These are phyloP conservation scores for Ophidiomyces ophidiicola DNA, from an alignment of 2,329 filamentous ascomycete species.

Conservation along the genomic window DNA sequence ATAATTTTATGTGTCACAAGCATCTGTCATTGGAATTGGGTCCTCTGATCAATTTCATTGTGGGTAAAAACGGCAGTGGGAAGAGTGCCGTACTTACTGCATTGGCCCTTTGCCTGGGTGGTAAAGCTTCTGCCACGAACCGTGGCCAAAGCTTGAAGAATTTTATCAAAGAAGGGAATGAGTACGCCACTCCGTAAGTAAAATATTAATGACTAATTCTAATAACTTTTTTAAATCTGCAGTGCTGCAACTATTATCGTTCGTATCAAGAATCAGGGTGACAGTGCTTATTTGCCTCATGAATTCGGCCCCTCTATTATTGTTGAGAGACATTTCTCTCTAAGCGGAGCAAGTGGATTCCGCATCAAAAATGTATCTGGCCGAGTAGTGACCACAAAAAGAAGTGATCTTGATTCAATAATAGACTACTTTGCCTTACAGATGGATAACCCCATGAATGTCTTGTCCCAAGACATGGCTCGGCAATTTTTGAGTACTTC, in stretches of 20 bases:
- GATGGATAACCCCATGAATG: slow-evolving; percentile 92
- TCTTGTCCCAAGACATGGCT: slow-evolving; percentile 89
- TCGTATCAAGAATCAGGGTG: slow-evolving; percentile 79
- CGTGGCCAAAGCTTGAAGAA: slow-evolving; percentile 78
- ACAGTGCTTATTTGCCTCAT: slow-evolving; percentile 70
- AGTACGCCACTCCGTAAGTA: slow-evolving; percentile 40
- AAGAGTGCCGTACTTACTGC: slow-evolving; percentile 94
- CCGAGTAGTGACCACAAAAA: slow-evolving; percentile 66
- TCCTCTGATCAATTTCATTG: slow-evolving; percentile 93
- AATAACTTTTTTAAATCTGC: neutral
- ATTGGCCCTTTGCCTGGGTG: slow-evolving; percentile 85
- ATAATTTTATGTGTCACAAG: slow-evolving; percentile 94
- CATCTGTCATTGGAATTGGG: slow-evolving; percentile 74
- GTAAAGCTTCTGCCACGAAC: slow-evolving; percentile 85
- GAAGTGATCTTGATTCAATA: slow-evolving; percentile 78
- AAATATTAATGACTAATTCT: neutral
- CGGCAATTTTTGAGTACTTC: slow-evolving; percentile 84
- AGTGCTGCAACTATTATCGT: slow-evolving; percentile 56
- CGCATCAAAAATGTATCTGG: slow-evolving; percentile 67
- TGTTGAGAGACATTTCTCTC: slow-evolving; percentile 81
- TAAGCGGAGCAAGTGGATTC: slow-evolving; percentile 63
- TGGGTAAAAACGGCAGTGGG: slow-evolving; percentile 92
- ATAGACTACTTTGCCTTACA: slow-evolving; percentile 87
- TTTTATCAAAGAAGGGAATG: slow-evolving; percentile 79
- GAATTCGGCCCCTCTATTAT: slow-evolving; percentile 74